A percentile compares a stretch with the other conserved stretches of the same genome.
These are phyloP conservation scores for Candida glucosophila DNA, from an alignment of 1,139 yeast genomes.

Conservation along the genomic window DNA sequence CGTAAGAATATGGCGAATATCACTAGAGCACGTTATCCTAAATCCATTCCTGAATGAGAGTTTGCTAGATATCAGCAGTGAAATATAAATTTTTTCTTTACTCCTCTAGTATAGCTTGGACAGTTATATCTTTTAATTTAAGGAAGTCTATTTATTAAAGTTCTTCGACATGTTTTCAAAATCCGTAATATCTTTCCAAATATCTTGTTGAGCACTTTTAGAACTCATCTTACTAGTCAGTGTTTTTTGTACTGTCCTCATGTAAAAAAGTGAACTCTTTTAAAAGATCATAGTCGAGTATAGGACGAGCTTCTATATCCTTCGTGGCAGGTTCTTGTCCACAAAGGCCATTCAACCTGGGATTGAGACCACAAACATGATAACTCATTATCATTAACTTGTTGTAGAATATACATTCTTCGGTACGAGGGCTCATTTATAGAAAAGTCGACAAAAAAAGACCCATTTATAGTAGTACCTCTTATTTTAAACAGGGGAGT, in stretches of 20 bases:
- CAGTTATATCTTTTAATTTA: too few species aligned
- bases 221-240: conserved; percentile 51
- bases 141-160: too few species aligned
- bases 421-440: conserved; percentile 68
- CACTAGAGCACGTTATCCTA: too few species aligned
- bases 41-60: too few species aligned
- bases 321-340: conserved; percentile 29
- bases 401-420: conserved; percentile 78
- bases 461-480: conserved; percentile 76
- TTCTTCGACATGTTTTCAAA: too few species aligned
- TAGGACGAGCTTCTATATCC: conserved; percentile 40
- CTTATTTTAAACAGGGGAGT: conserved; percentile 42
- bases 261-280: conserved; percentile 45
- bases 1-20: too few species aligned
- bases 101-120: too few species aligned
- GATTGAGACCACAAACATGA: conserved; percentile 76
- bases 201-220: conserved; percentile 42
- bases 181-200: conserved; percentile 63
- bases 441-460: conserved; percentile 68
- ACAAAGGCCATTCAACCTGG: conserved; percentile 58
- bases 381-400: conserved; percentile 67
- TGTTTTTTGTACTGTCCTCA: conserved; percentile 45
- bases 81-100: too few species aligned
- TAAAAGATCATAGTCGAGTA: conserved; percentile 54
- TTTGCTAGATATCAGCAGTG: too few species aligned